Evolutionary conservation across 768 basidiomycete genomes (phyloP).

Genomic region (Boletus sp.): DNA sequence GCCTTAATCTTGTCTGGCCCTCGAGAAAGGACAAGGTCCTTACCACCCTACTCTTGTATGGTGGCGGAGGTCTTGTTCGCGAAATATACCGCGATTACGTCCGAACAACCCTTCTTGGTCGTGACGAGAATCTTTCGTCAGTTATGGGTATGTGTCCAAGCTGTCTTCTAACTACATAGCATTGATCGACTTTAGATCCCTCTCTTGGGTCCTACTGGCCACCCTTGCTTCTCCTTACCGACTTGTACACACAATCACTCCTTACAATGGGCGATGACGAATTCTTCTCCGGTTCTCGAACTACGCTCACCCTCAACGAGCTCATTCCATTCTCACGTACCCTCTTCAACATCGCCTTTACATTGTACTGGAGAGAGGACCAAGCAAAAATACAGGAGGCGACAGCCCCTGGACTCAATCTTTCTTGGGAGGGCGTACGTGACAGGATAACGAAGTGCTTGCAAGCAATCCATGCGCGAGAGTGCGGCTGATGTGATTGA

Average conservation of each 20-base stretch:
- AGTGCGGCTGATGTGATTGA: conserved; percentile 51
- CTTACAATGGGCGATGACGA: conserved; percentile 96
- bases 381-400: conserved; percentile 38
- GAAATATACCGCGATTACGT: conserved; percentile 74
- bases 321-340: conserved; percentile 71
- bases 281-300: conserved; percentile 75
- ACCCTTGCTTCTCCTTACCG: conserved; percentile 71
- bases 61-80: conserved; percentile 63
- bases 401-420: conserved; percentile 39
- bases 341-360: conserved; percentile 81
- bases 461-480: conserved; percentile 80
- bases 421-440: conserved; percentile 66
- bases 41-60: conserved; percentile 47
- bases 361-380: conserved; percentile 65
- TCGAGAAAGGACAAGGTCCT: conserved; percentile 56
- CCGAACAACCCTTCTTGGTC: conserved; percentile 59
- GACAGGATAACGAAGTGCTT: conserved; percentile 77
- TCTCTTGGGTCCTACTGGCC: conserved; percentile 53
- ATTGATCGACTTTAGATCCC: conserved; percentile 38
- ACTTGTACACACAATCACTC: conserved; percentile 81
- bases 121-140: conserved; percentile 42
- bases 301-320: conserved; percentile 83
- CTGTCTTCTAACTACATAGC: not conserved
- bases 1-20: conserved; percentile 68
- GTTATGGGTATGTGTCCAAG: conserved; percentile 38